Percentiles rank a stretch among this genome's conserved stretches.
Conservation (phyloP, 805 yeast genomes). For the Kazachstania taianensis region DNA sequence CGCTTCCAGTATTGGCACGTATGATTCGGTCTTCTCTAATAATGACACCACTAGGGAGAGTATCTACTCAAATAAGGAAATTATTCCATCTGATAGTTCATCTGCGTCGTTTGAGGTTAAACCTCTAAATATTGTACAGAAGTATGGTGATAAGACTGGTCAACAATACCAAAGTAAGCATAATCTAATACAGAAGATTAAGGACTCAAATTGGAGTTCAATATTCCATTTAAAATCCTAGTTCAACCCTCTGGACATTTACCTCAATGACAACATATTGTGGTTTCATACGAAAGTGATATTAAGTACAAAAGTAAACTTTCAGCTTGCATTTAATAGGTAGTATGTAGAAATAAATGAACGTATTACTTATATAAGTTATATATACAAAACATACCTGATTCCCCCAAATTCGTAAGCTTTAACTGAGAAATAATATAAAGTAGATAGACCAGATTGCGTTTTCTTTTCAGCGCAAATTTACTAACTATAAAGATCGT, state of each 20-base stretch:
- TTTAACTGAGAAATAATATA: neutral
- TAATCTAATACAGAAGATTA: conserved; percentile 1
- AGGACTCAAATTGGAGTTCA: conserved; percentile 2
- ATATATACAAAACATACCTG: neutral
- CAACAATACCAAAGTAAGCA: neutral
- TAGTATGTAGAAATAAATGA: no score
- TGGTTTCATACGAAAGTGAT: no score
- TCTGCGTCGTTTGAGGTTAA: no score
- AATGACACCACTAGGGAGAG: neutral
- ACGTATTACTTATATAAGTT: neutral
- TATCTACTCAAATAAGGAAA: neutral
- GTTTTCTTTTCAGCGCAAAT: neutral
- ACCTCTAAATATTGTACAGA: no score
- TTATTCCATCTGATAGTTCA: no score
- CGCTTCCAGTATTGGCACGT: neutral
- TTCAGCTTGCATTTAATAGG: no score
- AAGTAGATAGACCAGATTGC: neutral
- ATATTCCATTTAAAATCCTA: conserved; percentile 3
- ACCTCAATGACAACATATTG: no score
- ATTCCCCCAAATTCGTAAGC: neutral
- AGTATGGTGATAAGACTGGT: neutral
- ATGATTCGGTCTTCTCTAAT: conserved; percentile 1
- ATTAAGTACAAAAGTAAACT: no score
- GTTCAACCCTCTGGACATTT: no score
- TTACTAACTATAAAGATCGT: conserved; percentile 48